phyloP scores from a whole-genome alignment of 805 yeast species.

The Pichia insulana region DNA sequence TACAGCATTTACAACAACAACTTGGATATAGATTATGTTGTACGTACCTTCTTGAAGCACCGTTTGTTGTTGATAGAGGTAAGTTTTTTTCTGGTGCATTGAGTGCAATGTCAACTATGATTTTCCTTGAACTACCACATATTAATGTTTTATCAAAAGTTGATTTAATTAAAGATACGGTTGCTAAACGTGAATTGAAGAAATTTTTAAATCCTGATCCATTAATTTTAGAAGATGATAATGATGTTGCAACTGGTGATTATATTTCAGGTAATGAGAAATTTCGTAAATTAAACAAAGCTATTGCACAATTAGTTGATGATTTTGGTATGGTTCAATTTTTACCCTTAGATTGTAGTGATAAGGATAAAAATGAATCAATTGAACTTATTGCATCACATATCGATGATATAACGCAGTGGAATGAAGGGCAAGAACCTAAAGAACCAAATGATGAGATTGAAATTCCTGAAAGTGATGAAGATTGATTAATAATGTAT shows the following conservation, averaged over 20 bases:
- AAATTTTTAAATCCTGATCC: conserved; percentile 91
- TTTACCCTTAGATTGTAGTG: conserved; percentile 68
- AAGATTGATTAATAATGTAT: conserved; percentile 6
- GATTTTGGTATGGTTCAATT: conserved; percentile 99
- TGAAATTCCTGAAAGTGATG: conserved; percentile 51
- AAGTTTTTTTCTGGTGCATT: conserved; percentile 94
- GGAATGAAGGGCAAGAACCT: conserved; percentile 96
- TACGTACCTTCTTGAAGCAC: conserved; percentile 84
- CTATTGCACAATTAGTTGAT: conserved; percentile 85
- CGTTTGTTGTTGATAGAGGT: conserved; percentile 82
- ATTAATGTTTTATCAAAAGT: conserved; percentile 81
- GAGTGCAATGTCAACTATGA: conserved; percentile 98
- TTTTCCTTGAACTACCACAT: conserved; percentile 88
- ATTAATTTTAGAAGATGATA: conserved; percentile 45
- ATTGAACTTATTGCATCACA: conserved; percentile 79
- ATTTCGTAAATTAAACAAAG: conserved; percentile 62
- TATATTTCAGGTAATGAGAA: conserved; percentile 37
- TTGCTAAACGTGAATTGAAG: conserved; percentile 67
- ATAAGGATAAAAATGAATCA: conserved; percentile 55
- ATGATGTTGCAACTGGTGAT: conserved; percentile 20
- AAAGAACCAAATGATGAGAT: conserved; percentile 83
- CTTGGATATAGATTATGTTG: conserved; percentile 88
- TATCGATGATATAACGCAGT: conserved; percentile 94
- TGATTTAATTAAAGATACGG: conserved; percentile 76
- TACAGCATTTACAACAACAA: conserved; percentile 70